phyloP scores from a whole-genome alignment of 192 early-diverging fungal genomes.

The Diversispora eburnea region DNA sequence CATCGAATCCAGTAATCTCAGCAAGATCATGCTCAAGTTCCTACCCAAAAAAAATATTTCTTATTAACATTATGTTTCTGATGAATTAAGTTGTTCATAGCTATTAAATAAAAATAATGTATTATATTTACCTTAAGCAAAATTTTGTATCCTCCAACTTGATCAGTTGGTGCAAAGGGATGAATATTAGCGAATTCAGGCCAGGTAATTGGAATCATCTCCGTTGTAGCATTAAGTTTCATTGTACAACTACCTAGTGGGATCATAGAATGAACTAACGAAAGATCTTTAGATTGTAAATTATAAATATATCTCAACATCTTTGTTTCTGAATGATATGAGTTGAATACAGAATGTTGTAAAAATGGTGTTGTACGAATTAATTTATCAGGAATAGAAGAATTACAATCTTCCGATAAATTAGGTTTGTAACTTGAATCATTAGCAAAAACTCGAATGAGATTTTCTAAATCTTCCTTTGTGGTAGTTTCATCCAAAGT shows the following conservation, averaged over 20 bases:
- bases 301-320: conserved; percentile 96
- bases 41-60: conserved; percentile 9
- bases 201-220: conserved; percentile 99
- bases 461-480: conserved; percentile 73
- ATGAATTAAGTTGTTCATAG: too few relatives aligned
- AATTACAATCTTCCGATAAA: conserved; percentile 43
- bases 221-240: conserved; percentile 98
- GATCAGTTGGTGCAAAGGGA: conserved; percentile 93
- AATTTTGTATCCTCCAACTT: conserved; percentile 89
- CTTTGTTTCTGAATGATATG: conserved; percentile 96
- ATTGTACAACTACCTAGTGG: conserved; percentile 98
- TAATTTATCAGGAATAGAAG: conserved; percentile 58
- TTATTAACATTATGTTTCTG: background rate
- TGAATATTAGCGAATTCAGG: conserved; percentile 94
- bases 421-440: conserved; percentile 48
- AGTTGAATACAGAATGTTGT: conserved; percentile 91
- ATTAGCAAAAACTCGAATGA: conserved; percentile 73
- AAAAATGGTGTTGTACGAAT: conserved; percentile 74
- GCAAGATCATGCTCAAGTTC: conserved; percentile 88
- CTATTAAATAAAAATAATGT: too few relatives aligned
- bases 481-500: conserved; percentile 92
- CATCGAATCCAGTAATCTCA: conserved; percentile 92
- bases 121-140: conserved; percentile 55
- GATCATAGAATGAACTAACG: conserved; percentile 98
- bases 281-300: conserved; percentile 96